Evolutionary conservation across 495 filamentous ascomycete species (phyloP).

Genomic region (Podospora australis): DNA sequence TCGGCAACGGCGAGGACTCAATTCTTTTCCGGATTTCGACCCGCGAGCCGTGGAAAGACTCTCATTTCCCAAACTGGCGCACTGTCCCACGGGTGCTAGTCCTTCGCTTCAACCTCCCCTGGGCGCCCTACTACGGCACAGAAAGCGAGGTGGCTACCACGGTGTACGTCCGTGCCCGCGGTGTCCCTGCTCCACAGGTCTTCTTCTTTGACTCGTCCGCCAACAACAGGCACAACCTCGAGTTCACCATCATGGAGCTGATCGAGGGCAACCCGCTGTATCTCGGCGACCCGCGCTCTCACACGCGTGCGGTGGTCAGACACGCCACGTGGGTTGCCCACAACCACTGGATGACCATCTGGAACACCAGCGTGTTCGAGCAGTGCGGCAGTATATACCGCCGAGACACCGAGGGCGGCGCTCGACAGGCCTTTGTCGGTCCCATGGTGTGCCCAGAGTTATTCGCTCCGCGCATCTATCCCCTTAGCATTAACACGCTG

Average conservation of each 20-base stretch:
- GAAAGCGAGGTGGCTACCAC: constrained; percentile 6
- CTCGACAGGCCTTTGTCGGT: constrained; percentile 6
- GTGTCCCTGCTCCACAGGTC: neutral
- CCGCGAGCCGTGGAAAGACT: neutral
- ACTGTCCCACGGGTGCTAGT: neutral
- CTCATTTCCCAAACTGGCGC: neutral
- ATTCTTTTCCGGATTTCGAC: neutral
- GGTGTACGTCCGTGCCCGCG: neutral
- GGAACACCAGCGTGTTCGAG: neutral
- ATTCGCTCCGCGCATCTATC: neutral
- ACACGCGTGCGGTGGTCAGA: neutral
- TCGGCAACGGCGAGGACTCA: no score
- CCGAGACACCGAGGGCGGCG: neutral
- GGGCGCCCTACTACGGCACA: constrained; percentile 4
- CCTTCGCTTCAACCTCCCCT: neutral
- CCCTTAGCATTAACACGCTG: neutral
- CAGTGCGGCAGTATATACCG: constrained; percentile 4
- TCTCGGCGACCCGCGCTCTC: neutral
- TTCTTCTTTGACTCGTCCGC: constrained; percentile 9
- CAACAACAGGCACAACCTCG: neutral
- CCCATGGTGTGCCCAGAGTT: neutral
- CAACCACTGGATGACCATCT: neutral
- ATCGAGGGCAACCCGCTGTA: neutral
- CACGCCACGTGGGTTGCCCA: neutral
- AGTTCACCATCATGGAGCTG: constrained; percentile 3